Conservation (phyloP, 73 alveolate species). For the Blepharisma japonicum region DNA sequence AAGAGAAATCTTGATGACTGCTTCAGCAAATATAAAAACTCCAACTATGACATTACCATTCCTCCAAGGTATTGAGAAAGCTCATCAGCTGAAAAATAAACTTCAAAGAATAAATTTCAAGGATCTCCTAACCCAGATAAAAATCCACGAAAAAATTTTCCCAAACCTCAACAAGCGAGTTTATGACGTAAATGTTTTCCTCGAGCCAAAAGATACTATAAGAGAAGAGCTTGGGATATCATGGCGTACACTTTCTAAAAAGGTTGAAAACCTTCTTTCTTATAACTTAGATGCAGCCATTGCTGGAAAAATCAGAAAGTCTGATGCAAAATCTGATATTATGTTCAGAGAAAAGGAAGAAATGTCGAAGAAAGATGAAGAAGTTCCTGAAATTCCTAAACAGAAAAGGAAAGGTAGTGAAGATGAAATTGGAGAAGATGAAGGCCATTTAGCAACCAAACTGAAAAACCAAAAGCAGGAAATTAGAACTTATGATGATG, state of each 20-base stretch:
- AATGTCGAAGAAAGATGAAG: constrained; percentile 49
- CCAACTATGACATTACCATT: constrained; percentile 91
- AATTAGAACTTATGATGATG: constrained; percentile 53
- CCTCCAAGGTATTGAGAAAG: constrained; percentile 53
- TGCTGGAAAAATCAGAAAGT: constrained; percentile 59
- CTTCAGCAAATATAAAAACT: constrained; percentile 89
- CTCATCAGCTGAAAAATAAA: constrained; percentile 78
- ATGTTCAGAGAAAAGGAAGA: constrained; percentile 50
- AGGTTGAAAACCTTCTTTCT: constrained; percentile 63
- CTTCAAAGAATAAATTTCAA: constrained; percentile 72
- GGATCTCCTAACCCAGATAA: constrained; percentile 80
- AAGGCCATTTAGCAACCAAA: neutral
- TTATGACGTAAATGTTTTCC: constrained; percentile 70
- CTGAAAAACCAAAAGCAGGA: constrained; percentile 41
- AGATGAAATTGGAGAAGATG: constrained; percentile 59
- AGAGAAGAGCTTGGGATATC: constrained; percentile 63
- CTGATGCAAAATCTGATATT: constrained; percentile 63
- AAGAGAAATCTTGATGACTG: constrained; percentile 97
- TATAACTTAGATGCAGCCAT: constrained; percentile 71
- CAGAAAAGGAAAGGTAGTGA: constrained; percentile 49
- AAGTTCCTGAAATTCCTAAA: constrained; percentile 48
- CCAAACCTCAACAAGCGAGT: constrained; percentile 53
- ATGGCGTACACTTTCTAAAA: constrained; percentile 48
- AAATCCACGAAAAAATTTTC: constrained; percentile 69
- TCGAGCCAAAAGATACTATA: constrained; percentile 72